Evolutionary conservation across 257 asterid genomes (phyloP), one percentile per base, ranked within the genome.

Genomic region (Salvia splendens): DNA sequence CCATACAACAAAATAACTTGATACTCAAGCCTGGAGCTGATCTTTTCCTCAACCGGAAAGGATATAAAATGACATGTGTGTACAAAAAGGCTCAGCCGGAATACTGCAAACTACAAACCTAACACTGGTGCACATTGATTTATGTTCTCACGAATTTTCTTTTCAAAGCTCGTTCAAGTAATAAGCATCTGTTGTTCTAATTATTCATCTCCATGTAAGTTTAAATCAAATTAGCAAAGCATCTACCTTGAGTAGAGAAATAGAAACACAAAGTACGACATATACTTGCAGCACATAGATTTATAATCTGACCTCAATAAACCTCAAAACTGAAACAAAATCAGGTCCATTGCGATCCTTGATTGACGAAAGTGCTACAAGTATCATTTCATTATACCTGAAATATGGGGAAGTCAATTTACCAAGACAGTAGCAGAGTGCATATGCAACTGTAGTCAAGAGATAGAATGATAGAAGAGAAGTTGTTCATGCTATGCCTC

Each of bases 331-430:
- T 53, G 81, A 76, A 51, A 73, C 74, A 73, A 77, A 24, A 42
- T 80, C 86, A 60, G 83, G 78, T 77, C 88, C 94, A 69, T 40
- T 69, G 69, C 73, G 67, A 61, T 73, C 81, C 52, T 80, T 77
- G 73, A 80, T 38, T 74, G 80, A 68, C 62, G 84, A 61, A 64
- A 86, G 61, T 62, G 94, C 94, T 69, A 84, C 90, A 68, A 84
- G 70, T 52, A 86, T 80, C 94, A 80, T 65, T 17, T 63, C 60
- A 50, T 33, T 35, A 68, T 79, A 75, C 64, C 94, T 86, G 81
- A 66, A 66, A 52, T 16, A 73, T 35, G 52, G 49, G 65, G 30
- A 50, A 56, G 52, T 62, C 69, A 77, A 43, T 63, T 32, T 67
- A 32, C 43, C 73, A 75, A 79, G 41, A 8, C 57, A 42, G 30